Base-by-base conservation (phyloP, 1,284 basidiomycete genomes). In the Sporisorium graminicola region DNA sequence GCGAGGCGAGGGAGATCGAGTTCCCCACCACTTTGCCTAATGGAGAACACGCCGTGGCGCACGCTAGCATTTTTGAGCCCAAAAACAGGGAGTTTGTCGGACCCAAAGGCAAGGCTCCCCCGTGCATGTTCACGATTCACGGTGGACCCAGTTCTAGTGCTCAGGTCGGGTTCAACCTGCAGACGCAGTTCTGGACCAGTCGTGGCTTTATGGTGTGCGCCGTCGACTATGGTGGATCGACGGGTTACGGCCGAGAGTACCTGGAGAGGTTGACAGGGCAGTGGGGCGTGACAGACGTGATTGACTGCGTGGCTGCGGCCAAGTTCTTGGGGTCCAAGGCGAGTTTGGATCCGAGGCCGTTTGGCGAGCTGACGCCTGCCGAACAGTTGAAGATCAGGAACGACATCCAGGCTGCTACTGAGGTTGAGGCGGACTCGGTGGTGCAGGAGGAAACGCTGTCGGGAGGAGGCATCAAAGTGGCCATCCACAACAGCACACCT, bases 221-320 rank as follows among this genome's bases (percentile, higher is more conserved):
- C 64, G 90, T 92, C 18, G 91, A 92, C 79, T 92, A 91, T 75
- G 88, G 91, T 7, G 92, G 92, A 0, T 91, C 90, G 7, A 90
- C 89, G 6, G 90, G 90, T 0, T 92, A 89, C 88, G 78, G 81
- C 0, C 35, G 66, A 1, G 69, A 65, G 22, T 82, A 84, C 65
- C 80, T 90, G 50, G 87, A 90, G 49, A 88, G 90, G 10, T 88
- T 93, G 6, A 86, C 87, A 29, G 88, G 88, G 1, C 82, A 89
- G n/a, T 93, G 91, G 91, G 91, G 92, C 8, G 78, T 91, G 33
- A 88, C 89, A 18, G 92, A 92, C 77, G 88, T 91, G 0, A 83
- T 88, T 2, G 92, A 93, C 77, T 89, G 89, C 75, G 89, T 90
- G 20, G 82, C 86, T 9, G 89, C 90, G 2, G 89, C 89, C 5